Base-by-base conservation (phyloP, 2,329 filamentous ascomycete species). In the Ceratocystis destructans region DNA sequence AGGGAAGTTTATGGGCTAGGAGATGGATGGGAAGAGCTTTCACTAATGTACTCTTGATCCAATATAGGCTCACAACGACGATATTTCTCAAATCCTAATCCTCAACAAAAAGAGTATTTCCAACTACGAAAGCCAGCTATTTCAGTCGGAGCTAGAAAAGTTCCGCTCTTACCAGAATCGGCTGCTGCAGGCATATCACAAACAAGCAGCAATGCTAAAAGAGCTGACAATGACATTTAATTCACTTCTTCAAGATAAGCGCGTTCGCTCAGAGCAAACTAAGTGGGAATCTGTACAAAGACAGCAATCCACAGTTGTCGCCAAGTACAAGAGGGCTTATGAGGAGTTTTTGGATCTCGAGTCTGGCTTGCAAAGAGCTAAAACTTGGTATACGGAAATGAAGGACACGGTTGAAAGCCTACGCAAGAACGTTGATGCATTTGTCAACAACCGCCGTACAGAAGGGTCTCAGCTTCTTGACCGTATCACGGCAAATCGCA, bases 41-140 rank as follows among this genome's bases (percentile, higher is more conserved):
- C 10, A 48, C 31, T 31, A 48, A 67, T 71, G 73, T 22, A 46
- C 59, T 28, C 28, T 66, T 76, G 67, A 68, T 69, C 61, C 17
- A 17, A 20, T 1, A 8, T 64, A 96, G 93, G 87, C 93, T 64
- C 93, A 96, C 76, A 90, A 88, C 70, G 95, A 99, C 73, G 95
- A 99, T 72, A 99, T 99, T 69, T 96, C 92, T 4, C 94, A 96
- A 73, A 92, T 97, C 12, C 80, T 99, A 68, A 99, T 99, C 66
- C 79, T 99, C 68, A 99, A 99, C 80, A 97, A 97, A 75, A 99
- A 97, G 76, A 88, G 90, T 1, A 93, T 97, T 72, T 83, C 90
- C 22, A 96, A 90, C 72, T 93, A 94, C 72, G 94, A 99, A 75
- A 87, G 82, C 12, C 90, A 96, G 72, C 82, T 99, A 2, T 99